Evolutionary conservation across 2,329 filamentous ascomycete genomes (phyloP), one percentile per base, ranked within the genome.

Genomic region (Aurifilum marmelostoma): DNA sequence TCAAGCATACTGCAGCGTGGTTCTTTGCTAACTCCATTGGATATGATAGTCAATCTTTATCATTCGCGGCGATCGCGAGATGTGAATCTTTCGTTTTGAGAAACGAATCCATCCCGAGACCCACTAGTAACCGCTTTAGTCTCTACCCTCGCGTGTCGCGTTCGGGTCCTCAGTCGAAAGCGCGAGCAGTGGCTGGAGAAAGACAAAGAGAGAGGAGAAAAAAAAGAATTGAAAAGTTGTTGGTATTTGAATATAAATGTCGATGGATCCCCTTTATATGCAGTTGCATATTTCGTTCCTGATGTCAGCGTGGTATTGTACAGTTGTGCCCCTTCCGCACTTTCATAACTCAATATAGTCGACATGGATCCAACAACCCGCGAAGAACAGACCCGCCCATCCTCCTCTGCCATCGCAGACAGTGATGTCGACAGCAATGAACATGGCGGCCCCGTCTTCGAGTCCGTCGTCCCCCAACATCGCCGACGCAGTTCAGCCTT

Each of bases 391-490:
- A 41, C 34, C 34, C 37, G 59, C 21, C 63, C 54, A 37, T 68
- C 63, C 56, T 61, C 65, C 9, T 39, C 69, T 41, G 68, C 69
- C 16, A 37, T 63, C 34, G 63, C 60, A 6, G 69, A 56, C 12
- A 67, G 63, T 63, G 54, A 58, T 24, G 58, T 21, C 27, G 67
- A 69, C 39, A 67, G 21, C 41, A 58, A 66, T 6, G 64, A 64
- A 5, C 37, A 21, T 54, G 39, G 41, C 32, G 56, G 39, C 37
- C 34, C 58, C 29, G 67, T 66, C 27, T 71, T 67, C 39, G 34
- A 68, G 29, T 61, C 64, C 3, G 69, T 71, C 27, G 47, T 65
- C 5, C 56, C 69, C 27, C 32, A 50, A n/a, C 58, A 67, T 39
- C 32, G 59, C 8, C 67, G 61, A 7, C 69, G 18, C 24, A 56